Percentiles rank a stretch among this genome's conserved stretches.
phyloP scores from a whole-genome alignment of 2,329 filamentous ascomycete species.

The Fusarium protoensiforme region DNA sequence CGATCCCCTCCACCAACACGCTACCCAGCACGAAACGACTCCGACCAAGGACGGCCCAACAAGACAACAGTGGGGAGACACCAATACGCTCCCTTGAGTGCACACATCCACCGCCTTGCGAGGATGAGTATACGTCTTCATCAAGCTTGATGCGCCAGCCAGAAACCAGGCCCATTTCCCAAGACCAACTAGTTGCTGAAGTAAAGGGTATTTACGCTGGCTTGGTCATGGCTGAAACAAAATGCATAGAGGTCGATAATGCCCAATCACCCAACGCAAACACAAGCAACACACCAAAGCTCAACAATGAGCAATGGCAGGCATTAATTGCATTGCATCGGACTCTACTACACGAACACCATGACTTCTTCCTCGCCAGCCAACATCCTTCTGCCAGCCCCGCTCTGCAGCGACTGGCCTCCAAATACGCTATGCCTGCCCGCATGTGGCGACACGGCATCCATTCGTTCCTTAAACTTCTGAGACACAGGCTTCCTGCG shows the following conservation, averaged over 20 bases:
- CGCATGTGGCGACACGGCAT: constrained; percentile 96
- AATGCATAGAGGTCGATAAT: constrained; percentile 86
- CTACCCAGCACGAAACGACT: constrained; percentile 19
- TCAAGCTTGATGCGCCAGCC: constrained; percentile 24
- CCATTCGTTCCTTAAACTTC: constrained; percentile 82
- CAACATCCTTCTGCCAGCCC: constrained; percentile 84
- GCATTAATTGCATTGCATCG: constrained; percentile 84
- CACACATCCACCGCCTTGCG: neutral
- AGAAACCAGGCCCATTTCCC: constrained; percentile 63
- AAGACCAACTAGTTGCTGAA: constrained; percentile 82
- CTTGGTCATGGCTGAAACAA: constrained; percentile 85
- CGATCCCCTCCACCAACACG: constrained; percentile 42
- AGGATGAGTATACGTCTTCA: constrained; percentile 5
- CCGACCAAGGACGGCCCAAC: constrained; percentile 34
- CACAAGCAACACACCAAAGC: constrained; percentile 47
- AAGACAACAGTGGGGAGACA: constrained; percentile 28
- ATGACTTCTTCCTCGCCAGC: constrained; percentile 86
- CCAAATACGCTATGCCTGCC: constrained; percentile 90
- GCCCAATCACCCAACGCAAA: constrained; percentile 61
- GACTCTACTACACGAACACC: constrained; percentile 83
- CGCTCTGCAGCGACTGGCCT: constrained; percentile 74
- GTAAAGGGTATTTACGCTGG: constrained; percentile 87
- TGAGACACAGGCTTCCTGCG: constrained; percentile 77
- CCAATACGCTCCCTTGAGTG: neutral
- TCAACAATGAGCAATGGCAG: constrained; percentile 81